Conservation (phyloP, 2,329 filamentous ascomycete genomes). For the Achaetomium macrosporum region DNA sequence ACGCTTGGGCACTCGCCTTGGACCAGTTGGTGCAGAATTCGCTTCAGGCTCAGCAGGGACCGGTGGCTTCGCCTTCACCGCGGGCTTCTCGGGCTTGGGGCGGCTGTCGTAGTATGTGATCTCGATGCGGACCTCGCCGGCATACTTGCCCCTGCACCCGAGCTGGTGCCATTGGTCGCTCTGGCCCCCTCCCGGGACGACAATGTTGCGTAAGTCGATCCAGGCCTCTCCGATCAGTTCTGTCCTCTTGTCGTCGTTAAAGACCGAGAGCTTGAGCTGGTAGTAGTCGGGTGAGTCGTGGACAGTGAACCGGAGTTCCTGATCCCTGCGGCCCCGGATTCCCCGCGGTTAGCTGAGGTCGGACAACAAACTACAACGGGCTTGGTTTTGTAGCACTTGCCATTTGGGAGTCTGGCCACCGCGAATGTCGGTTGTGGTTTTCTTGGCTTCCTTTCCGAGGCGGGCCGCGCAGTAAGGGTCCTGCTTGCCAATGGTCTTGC, state of each 20-base stretch:
- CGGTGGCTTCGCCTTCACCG: slow-evolving; percentile 46
- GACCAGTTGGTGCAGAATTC: slow-evolving; percentile 28
- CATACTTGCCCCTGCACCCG: slow-evolving; percentile 87
- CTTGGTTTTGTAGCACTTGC: slow-evolving; percentile 48
- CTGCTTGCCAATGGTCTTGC: slow-evolving; percentile 97
- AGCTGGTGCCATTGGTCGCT: slow-evolving; percentile 88
- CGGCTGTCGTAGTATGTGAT: slow-evolving; percentile 93
- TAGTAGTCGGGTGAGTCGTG: slow-evolving; percentile 97
- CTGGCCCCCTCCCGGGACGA: slow-evolving; percentile 84
- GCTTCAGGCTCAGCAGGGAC: slow-evolving; percentile 30
- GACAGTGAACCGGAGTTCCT: slow-evolving; percentile 91
- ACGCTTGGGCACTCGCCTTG: slow-evolving; percentile 66
- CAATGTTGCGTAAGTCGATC: slow-evolving; percentile 74
- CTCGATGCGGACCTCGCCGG: slow-evolving; percentile 89
- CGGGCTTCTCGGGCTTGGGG: slow-evolving; percentile 69
- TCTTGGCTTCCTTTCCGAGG: slow-evolving; percentile 93
- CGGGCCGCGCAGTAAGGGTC: slow-evolving; percentile 94
- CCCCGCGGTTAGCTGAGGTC: slow-evolving; percentile 9
- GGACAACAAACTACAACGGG: background rate
- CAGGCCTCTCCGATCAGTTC: slow-evolving; percentile 93
- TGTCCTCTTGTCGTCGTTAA: slow-evolving; percentile 97
- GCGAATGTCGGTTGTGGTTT: slow-evolving; percentile 88
- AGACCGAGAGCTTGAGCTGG: slow-evolving; percentile 89
- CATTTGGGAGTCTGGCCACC: slow-evolving; percentile 94
- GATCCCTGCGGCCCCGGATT: slow-evolving; percentile 61